Conservation (phyloP, 495 filamentous ascomycete species). For the Bathelium albidoporum region DNA sequence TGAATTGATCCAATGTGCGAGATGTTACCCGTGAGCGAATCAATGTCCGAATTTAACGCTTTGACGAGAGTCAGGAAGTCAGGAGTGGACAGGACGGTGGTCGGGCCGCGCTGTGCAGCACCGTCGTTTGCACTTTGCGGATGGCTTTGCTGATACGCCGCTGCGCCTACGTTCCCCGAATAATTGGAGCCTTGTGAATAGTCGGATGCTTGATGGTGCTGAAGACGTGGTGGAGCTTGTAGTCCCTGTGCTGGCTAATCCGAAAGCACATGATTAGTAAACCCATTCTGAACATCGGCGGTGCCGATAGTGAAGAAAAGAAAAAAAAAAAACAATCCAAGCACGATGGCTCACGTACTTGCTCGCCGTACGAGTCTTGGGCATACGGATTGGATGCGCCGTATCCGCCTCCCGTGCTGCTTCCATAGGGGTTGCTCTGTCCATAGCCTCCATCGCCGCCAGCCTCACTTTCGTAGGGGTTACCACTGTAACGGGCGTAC, state of each 20-base stretch:
- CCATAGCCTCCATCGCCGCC: conserved; percentile 7
- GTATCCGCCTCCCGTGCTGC: conserved; percentile 38
- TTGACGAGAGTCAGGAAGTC: conserved; percentile 54
- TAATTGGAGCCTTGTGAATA: conserved; percentile 28
- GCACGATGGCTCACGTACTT: conserved; percentile 12
- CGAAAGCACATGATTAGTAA: not conserved
- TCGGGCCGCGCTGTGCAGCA: conserved; percentile 13
- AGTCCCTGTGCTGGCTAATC: conserved; percentile 9
- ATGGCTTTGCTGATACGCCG: not conserved
- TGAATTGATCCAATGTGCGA: conserved; percentile 48
- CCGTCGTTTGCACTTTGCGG: not conserved
- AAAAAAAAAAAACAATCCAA: not conserved
- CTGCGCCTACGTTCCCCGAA: conserved; percentile 9
- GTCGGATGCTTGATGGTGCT: conserved; percentile 22
- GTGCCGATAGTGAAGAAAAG: not conserved
- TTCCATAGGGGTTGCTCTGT: conserved; percentile 37
- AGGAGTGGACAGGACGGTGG: conserved; percentile 29
- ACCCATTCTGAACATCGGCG: not conserved
- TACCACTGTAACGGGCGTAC: conserved; percentile 20
- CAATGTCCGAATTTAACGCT: conserved; percentile 47
- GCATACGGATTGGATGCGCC: conserved; percentile 32
- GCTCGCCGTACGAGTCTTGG: conserved; percentile 12
- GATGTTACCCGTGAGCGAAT: conserved; percentile 43
- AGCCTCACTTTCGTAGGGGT: conserved; percentile 17
- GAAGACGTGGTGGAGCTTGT: conserved; percentile 11